These are phyloP conservation scores for Wallacemonas sp. DNA, from an alignment of 208 protist species.

Conservation along the genomic window DNA sequence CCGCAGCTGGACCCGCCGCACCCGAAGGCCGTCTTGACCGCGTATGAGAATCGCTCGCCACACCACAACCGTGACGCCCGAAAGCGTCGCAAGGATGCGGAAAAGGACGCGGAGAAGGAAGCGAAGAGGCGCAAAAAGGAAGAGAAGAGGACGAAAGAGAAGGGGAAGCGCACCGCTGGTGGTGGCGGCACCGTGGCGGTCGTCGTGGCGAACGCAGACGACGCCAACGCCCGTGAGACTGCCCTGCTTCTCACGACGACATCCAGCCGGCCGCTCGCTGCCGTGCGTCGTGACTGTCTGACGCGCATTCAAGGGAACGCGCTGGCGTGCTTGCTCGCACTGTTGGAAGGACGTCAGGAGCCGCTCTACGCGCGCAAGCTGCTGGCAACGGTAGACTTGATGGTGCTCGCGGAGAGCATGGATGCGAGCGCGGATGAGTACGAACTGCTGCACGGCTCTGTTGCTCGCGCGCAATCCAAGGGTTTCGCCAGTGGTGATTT, in stretches of 20 bases:
- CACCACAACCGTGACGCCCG: conserved; percentile 1
- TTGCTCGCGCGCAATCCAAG: conserved; percentile 24
- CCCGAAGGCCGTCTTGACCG: conserved; percentile 17
- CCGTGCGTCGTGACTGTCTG: conserved; percentile 18
- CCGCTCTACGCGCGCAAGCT: conserved; percentile 28
- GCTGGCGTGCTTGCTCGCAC: conserved; percentile 48
- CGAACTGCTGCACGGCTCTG: conserved; percentile 28
- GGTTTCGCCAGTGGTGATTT: conserved; percentile 35
- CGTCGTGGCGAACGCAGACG: neutral
- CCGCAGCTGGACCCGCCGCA: conserved; percentile 16
- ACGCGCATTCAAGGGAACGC: conserved; percentile 27
- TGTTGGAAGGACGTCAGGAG: conserved; percentile 60
- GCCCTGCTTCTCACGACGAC: conserved; percentile 2
- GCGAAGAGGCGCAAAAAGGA: neutral
- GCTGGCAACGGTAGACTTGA: conserved; percentile 43
- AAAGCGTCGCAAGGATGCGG: neutral
- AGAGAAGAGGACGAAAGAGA: neutral
- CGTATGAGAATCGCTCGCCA: conserved; percentile 3
- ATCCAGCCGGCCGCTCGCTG: neutral
- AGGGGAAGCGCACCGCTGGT: neutral
- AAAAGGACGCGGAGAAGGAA: neutral
- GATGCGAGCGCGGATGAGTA: conserved; percentile 44
- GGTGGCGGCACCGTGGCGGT: neutral
- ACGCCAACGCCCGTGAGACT: neutral
- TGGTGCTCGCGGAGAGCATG: conserved; percentile 35